These are phyloP conservation scores for Colletotrichum lupini DNA, from an alignment of 2,329 filamentous ascomycete species.

Conservation along the genomic window DNA sequence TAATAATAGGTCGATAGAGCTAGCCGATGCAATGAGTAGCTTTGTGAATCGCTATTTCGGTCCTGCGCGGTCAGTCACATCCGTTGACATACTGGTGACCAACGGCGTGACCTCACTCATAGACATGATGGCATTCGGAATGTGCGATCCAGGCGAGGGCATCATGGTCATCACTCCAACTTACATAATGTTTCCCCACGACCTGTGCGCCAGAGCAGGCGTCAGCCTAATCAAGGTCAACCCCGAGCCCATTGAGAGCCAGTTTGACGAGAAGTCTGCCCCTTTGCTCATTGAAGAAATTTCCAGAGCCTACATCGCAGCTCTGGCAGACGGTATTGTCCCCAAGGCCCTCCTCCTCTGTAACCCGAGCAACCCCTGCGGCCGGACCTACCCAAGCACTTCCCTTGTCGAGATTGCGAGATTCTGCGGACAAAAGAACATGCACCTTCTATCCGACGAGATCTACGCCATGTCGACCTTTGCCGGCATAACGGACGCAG, in stretches of 20 bases:
- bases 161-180: conserved; percentile 14
- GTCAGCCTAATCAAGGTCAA: neutral
- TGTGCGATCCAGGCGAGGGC: conserved; percentile 18
- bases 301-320: neutral
- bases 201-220: conserved; percentile 3
- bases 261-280: neutral
- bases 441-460: conserved; percentile 18
- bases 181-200: conserved; percentile 13
- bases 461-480: conserved; percentile 20
- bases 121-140: conserved; percentile 10
- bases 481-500: neutral
- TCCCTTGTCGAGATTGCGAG: neutral
- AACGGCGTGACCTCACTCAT: conserved; percentile 19
- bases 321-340: neutral
- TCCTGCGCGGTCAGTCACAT: neutral
- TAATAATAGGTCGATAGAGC: neutral
- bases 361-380: conserved; percentile 21
- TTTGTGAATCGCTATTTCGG: conserved; percentile 10
- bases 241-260: neutral
- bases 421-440: conserved; percentile 9
- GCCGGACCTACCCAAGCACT: neutral
- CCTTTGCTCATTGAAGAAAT: neutral
- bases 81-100: conserved; percentile 1
- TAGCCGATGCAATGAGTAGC: neutral
- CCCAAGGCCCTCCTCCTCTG: conserved; percentile 13